phyloP scores from a whole-genome alignment of 1,284 basidiomycete species.

The Heterobasidion irregulare region DNA sequence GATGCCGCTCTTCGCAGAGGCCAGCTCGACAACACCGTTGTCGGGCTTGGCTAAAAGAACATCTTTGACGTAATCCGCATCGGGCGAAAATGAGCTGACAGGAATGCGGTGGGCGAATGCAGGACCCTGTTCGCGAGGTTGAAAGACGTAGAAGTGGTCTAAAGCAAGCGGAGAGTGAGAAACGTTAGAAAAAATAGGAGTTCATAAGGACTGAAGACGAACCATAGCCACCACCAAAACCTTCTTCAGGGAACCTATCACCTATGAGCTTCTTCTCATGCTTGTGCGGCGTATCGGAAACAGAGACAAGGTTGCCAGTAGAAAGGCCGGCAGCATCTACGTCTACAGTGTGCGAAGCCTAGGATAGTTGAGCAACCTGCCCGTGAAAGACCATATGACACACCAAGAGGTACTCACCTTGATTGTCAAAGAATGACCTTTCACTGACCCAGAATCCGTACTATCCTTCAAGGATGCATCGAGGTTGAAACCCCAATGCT shows the following conservation, averaged over 20 bases:
- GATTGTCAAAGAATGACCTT: constrained; percentile 50
- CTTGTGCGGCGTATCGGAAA: constrained; percentile 39
- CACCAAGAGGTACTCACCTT: constrained; percentile 27
- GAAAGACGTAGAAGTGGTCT: constrained; percentile 65
- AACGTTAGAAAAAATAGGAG: not conserved
- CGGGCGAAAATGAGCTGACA: constrained; percentile 18
- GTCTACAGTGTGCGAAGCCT: constrained; percentile 51
- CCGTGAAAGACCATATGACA: not conserved
- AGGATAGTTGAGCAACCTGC: not conserved
- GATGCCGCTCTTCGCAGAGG: constrained; percentile 50
- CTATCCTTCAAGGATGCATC: constrained; percentile 48
- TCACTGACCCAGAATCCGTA: constrained; percentile 36
- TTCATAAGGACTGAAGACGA: not conserved
- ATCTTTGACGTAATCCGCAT: constrained; percentile 40
- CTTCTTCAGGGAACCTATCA: constrained; percentile 42
- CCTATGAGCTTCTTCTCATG: constrained; percentile 41
- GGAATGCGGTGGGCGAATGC: constrained; percentile 29
- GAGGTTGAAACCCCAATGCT: constrained; percentile 80
- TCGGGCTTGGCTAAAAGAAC: constrained; percentile 31
- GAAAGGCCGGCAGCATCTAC: constrained; percentile 41
- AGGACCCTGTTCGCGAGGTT: constrained; percentile 27
- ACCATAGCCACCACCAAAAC: constrained; percentile 41
- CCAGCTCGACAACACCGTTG: constrained; percentile 43
- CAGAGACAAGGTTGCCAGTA: constrained; percentile 40
- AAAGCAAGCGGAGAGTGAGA: not conserved